Percentiles rank a stretch among this genome's conserved stretches.
Conservation (phyloP, 2,329 filamentous ascomycete species). For the Apiospora sp. region DNA sequence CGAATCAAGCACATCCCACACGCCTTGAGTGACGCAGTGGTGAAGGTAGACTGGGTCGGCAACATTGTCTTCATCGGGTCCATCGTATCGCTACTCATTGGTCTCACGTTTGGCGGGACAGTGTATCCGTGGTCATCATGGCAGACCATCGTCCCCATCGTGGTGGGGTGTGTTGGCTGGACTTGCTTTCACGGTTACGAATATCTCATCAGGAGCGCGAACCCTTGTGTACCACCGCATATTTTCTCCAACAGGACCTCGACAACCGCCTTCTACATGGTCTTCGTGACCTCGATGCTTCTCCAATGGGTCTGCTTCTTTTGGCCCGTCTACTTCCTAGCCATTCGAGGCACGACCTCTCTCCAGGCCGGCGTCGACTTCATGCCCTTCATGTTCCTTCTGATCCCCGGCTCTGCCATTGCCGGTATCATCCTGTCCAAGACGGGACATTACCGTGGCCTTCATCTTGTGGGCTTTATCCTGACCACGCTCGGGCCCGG, state of each 20-base stretch:
- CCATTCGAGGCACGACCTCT: constrained; percentile 40
- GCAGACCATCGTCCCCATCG: not conserved
- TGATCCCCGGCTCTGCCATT: constrained; percentile 34
- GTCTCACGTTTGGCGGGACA: too few species aligned
- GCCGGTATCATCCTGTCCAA: constrained; percentile 36
- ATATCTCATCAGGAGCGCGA: not conserved
- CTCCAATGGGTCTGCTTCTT: constrained; percentile 45
- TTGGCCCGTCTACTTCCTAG: constrained; percentile 51
- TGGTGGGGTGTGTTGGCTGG: not conserved
- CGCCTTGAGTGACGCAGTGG: too few species aligned
- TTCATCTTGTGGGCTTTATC: constrained; percentile 33
- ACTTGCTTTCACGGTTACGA: not conserved
- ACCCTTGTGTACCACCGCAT: constrained; percentile 43
- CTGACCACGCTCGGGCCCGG: constrained; percentile 45
- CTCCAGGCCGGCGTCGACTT: constrained; percentile 35
- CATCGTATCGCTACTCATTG: too few species aligned
- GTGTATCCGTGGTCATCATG: too few species aligned
- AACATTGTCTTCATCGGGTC: too few species aligned
- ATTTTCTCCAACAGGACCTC: constrained; percentile 53
- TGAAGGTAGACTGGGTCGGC: too few species aligned
- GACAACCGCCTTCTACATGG: constrained; percentile 37
- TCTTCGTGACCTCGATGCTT: constrained; percentile 45
- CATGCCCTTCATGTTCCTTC: constrained; percentile 34
- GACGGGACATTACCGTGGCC: constrained; percentile 26
- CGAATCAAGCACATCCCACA: too few species aligned